Evolutionary conservation across 441 rosid genomes (phyloP), one percentile per base, ranked within the genome.

Genomic region (Populus hybrid): DNA sequence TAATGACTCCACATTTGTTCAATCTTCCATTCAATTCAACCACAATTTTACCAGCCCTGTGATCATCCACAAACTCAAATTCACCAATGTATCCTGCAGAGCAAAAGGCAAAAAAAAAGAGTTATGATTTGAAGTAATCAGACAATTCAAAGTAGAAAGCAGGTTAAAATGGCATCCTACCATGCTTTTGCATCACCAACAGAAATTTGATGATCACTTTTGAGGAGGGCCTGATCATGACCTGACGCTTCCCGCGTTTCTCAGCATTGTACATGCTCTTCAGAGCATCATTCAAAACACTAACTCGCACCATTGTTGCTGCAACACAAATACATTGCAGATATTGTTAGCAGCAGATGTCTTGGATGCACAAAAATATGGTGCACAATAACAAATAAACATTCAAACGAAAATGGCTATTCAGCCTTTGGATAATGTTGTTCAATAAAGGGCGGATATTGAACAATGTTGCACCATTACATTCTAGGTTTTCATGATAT

Each of bases 251-350:
- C 10, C 90, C 91, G 38, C 84, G 72, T 68, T 89, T 89, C 81
- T 89, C 90, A 1, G 90, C 90, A 79, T 87, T 87, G 81, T 87
- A 87, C 90, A 88, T 86, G 87, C 89, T 86, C 83, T 88, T 88
- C 19, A 88, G 83, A 50, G 91, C 91, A 77, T 86, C 91, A 73
- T 88, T 88, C 86, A 88, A 72, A 23, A 88, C 87, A 35, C 91
- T 88, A 34, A 88, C 86, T 73, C 30, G 30, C 3, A 28, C 30
- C 30, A 28, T 28, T 28, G 30, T 3, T 30, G 4, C 32, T 30
- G 32, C 89, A 30, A 30, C 32, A 30, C 32, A 30, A 4, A 30
- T 30, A 30, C 30, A 30, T 30, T 30, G 32, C 32, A 30, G 32
- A 30, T 30, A 3, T 30, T 30, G 32, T 30, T 30, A 30, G 32